A percentile compares a stretch with the other conserved stretches of the same genome.
These are phyloP conservation scores for Penstemon newberryi DNA, from an alignment of 257 asterid genomes.

Conservation along the genomic window DNA sequence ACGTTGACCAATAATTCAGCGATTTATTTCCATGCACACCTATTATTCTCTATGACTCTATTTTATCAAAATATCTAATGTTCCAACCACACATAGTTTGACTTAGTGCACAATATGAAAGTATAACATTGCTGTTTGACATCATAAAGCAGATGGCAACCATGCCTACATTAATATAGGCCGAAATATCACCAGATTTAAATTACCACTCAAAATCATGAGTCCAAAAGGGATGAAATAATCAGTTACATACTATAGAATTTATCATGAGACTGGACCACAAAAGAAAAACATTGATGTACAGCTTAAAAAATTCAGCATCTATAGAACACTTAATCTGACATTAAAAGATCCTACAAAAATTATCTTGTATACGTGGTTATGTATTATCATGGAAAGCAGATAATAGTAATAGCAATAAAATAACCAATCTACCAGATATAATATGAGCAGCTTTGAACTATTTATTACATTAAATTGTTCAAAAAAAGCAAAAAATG, in stretches of 20 bases:
- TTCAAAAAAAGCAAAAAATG: conserved; percentile 6
- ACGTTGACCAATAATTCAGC: background rate
- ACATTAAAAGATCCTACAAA: background rate
- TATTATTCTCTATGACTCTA: background rate
- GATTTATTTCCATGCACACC: background rate
- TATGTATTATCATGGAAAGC: background rate
- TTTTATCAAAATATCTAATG: conserved; percentile 6
- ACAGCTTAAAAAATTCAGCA: conserved; percentile 2
- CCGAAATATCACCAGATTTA: background rate
- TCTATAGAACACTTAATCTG: background rate
- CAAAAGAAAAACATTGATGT: conserved; percentile 1
- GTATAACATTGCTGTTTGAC: background rate
- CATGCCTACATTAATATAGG: conserved; percentile 1
- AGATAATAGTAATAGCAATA: background rate
- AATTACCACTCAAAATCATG: background rate
- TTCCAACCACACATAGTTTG: conserved; percentile 6
- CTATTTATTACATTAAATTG: conserved; percentile 8
- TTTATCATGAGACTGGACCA: conserved; percentile 16
- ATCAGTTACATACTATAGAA: background rate
- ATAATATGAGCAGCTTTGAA: conserved; percentile 4
- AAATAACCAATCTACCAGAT: background rate
- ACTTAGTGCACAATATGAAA: conserved; percentile 3
- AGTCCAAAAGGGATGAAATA: background rate
- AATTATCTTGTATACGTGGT: background rate
- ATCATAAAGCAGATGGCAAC: background rate